Base-by-base conservation (phyloP, 495 filamentous ascomycete species). In the Aspergillus avenaceus region DNA sequence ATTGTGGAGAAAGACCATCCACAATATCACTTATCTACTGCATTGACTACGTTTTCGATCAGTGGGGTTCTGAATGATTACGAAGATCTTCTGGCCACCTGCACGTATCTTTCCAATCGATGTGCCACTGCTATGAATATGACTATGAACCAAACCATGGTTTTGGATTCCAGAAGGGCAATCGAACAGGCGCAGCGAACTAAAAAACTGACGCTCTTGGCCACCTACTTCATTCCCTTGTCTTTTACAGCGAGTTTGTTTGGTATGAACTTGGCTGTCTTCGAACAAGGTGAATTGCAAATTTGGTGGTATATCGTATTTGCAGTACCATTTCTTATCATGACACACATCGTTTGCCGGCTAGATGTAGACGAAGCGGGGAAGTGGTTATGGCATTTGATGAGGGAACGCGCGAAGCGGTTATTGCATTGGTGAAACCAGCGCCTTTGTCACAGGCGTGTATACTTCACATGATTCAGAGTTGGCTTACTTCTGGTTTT, bases 221-320 rank as follows among this genome's bases (percentile, higher is more conserved):
- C 43, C 7, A 46, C 43, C 6, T 11, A 31, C 24, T 46, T 46
- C 25, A 46, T 46, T 21, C 43, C 43, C 19, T 27, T 46, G 13
- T 31, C 25, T 1, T 46, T 46, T 22, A 46, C 25, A 24, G 29
- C 43, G 8, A 46, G 43, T 12, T 16, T 46, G 5, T 22, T 46
- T 13, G 43, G 43, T 6, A 46, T 46, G 43, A 46, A 46, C 16
- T 21, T 46, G 2, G 43, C 29, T 46, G 13, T 46, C 5, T 27
- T 46, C 3, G 43, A 27, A 2, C 43, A 46, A 12, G 32, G 32
- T 21, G 25, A 24, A 27, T 24, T 46, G 25, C 29, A 21, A 32
- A 31, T 29, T 46, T 46, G 43, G 43, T 46, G 43, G 43, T 46
- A 31, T 18, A 31, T 46, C 32, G 43, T 46, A n/a, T n/a, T n/a